Evolutionary conservation across 352 stramenopile species (phyloP).

Genomic region (Globisporangium yorkense): DNA sequence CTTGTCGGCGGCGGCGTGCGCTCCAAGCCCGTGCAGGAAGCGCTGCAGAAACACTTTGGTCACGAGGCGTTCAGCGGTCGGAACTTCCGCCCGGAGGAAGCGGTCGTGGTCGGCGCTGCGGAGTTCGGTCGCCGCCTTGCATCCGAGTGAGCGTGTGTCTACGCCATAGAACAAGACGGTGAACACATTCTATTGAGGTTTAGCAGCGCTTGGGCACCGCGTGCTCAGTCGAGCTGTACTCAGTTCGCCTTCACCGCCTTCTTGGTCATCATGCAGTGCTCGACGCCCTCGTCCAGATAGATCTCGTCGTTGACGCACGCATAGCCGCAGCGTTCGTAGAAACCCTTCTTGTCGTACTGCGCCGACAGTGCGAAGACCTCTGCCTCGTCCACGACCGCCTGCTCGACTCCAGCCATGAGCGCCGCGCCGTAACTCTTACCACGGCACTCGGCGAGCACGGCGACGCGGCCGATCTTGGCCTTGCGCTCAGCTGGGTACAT

Average conservation of each 20-base stretch:
- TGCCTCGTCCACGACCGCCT: constrained; percentile 18
- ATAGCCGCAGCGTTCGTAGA: constrained; percentile 73
- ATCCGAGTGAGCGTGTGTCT: constrained; percentile 5
- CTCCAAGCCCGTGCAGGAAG: constrained; percentile 38
- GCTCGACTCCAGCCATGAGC: constrained; percentile 37
- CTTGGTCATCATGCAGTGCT: constrained; percentile 61
- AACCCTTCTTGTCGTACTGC: constrained; percentile 44
- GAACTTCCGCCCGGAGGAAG: constrained; percentile 51
- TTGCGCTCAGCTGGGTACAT: constrained; percentile 23
- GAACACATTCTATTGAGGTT: neutral
- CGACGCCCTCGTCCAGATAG: constrained; percentile 41
- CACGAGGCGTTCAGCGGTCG: constrained; percentile 37
- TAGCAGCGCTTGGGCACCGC: neutral
- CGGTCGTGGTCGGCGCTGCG: constrained; percentile 47
- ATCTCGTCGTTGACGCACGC: constrained; percentile 36
- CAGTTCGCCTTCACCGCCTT: constrained; percentile 2
- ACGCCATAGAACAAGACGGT: neutral
- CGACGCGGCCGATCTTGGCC: constrained; percentile 51
- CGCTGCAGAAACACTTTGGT: constrained; percentile 51
- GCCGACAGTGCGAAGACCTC: constrained; percentile 40
- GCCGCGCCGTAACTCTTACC: constrained; percentile 43
- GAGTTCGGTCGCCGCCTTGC: constrained; percentile 46
- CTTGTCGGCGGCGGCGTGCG: constrained; percentile 50
- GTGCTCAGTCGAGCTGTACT: neutral
- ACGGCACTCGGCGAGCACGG: constrained; percentile 44